phyloP scores from a whole-genome alignment of 768 basidiomycete species.

The Suillus placidus region DNA sequence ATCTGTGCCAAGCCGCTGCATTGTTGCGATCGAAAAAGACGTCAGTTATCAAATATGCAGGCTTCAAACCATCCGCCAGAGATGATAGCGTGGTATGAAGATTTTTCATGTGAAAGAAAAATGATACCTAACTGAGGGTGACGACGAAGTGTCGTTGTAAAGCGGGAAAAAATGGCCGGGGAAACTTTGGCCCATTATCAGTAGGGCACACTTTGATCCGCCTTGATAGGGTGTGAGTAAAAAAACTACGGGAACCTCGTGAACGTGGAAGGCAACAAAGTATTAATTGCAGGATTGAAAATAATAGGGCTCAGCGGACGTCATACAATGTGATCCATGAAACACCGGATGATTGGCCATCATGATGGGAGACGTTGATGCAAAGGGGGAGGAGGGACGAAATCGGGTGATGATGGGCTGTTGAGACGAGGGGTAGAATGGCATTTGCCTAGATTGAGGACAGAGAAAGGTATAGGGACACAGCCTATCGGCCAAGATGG shows the following conservation, averaged over 20 bases:
- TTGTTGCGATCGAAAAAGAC: neutral
- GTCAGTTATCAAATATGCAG: neutral
- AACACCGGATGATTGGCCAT: constrained; percentile 2
- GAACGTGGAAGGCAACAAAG: neutral
- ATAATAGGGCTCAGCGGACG: neutral
- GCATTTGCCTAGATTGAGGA: constrained; percentile 5
- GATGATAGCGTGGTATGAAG: neutral
- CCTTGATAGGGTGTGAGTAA: neutral
- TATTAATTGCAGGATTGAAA: neutral
- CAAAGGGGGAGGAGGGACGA: neutral
- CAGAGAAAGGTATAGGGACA: neutral
- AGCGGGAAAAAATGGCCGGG: constrained; percentile 3
- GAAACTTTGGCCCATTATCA: neutral
- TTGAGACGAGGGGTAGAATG: constrained; percentile 12
- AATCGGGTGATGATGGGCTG: neutral
- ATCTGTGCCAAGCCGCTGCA: neutral
- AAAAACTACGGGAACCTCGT: neutral
- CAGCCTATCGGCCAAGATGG: constrained; percentile 25
- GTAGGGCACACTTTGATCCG: neutral
- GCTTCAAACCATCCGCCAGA: neutral
- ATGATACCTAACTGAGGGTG: constrained; percentile 4
- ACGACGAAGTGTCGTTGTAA: constrained; percentile 3
- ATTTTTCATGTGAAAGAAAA: constrained; percentile 1
- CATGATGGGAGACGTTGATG: constrained; percentile 1
- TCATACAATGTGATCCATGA: neutral